These are phyloP conservation scores for Mycena olivaceomarginata DNA, from an alignment of 768 basidiomycete genomes.

Conservation along the genomic window DNA sequence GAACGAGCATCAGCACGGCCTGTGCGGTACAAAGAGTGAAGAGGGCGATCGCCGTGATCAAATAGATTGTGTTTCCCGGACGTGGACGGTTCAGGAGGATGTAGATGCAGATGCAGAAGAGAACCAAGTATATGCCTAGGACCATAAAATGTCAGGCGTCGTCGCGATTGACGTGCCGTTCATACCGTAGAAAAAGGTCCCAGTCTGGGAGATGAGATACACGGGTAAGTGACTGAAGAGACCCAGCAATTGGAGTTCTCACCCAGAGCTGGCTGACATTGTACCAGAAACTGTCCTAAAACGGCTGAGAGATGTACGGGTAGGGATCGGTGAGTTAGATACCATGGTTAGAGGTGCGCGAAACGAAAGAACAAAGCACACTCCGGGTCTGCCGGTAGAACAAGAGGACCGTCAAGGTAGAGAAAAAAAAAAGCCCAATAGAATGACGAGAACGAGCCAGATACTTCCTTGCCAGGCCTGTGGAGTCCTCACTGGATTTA, in stretches of 20 bases:
- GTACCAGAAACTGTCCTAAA: constrained; percentile 13
- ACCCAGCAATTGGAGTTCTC: not conserved
- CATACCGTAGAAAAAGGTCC: constrained; percentile 26
- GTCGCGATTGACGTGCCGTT: not conserved
- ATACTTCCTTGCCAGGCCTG: not conserved
- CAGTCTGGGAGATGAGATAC: not conserved
- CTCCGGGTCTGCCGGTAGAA: not conserved
- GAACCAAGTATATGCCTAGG: constrained; percentile 52
- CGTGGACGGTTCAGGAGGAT: constrained; percentile 45
- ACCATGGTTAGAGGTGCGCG: not conserved
- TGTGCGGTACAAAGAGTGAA: constrained; percentile 54
- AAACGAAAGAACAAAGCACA: not conserved
- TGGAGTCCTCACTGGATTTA: not conserved
- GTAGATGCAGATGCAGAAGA: constrained; percentile 54
- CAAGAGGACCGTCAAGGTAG: constrained; percentile 1
- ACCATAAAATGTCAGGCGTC: not conserved
- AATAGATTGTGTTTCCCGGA: constrained; percentile 49
- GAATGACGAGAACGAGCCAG: not conserved
- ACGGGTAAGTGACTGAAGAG: not conserved
- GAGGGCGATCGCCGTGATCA: constrained; percentile 52
- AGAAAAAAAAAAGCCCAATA: not conserved
- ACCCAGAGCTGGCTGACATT: constrained; percentile 12
- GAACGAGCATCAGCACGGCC: constrained; percentile 51
- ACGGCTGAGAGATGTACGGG: not conserved
- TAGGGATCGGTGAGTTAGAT: not conserved